Percentiles rank a stretch among this genome's conserved stretches.
Evolutionary conservation across 768 basidiomycete genomes (phyloP).

Genomic region (Xerocomus potaroensis): DNA sequence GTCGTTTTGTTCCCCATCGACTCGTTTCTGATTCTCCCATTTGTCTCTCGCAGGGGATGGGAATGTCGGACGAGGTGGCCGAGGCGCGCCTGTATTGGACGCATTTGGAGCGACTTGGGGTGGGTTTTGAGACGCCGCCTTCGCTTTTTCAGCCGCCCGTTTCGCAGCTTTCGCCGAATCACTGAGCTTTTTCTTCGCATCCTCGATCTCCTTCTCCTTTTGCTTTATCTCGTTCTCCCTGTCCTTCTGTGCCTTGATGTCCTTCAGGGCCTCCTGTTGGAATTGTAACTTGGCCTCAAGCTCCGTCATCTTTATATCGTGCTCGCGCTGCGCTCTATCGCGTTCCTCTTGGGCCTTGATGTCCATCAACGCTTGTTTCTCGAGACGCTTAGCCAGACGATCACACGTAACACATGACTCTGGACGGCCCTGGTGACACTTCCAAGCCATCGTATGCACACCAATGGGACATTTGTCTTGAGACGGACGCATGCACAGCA

Average conservation of each 20-base stretch:
- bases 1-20: constrained; percentile 47
- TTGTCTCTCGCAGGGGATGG: constrained; percentile 39
- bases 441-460: constrained; percentile 42
- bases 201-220: not conserved
- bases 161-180: constrained; percentile 4
- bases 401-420: constrained; percentile 45
- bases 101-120: constrained; percentile 1
- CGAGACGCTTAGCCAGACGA: constrained; percentile 36
- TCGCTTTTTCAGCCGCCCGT: constrained; percentile 4
- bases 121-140: not conserved
- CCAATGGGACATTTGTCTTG: constrained; percentile 37
- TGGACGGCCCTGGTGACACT: constrained; percentile 42
- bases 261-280: constrained; percentile 29
- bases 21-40: constrained; percentile 56
- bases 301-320: not conserved
- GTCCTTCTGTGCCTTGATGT: constrained; percentile 22
- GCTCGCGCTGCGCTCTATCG: constrained; percentile 34
- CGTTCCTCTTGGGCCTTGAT: constrained; percentile 40
- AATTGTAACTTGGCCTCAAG: constrained; percentile 39
- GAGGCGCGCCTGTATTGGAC: not conserved
- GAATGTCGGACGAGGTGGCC: constrained; percentile 12
- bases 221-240: not conserved
- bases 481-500: constrained; percentile 41
- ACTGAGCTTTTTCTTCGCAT: not conserved
- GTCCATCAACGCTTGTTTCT: constrained; percentile 38